Percentiles rank a stretch among this genome's conserved stretches.
Conservation (phyloP, 495 filamentous ascomycete species). For the Chaetomium fimeti region DNA sequence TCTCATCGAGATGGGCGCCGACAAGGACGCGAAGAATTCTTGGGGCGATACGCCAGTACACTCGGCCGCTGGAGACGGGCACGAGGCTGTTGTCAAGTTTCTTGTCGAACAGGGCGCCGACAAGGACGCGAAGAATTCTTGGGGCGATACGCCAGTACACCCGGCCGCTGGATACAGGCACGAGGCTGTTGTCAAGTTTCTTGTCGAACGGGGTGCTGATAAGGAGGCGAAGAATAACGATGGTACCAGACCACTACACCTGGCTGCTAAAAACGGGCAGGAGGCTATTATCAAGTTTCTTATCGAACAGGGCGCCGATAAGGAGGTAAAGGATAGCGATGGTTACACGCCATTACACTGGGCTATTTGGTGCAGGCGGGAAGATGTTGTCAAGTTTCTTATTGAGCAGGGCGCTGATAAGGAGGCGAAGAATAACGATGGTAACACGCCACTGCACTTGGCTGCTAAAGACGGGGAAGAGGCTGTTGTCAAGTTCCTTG, state of each 20-base stretch:
- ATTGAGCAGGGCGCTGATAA: slow-evolving; percentile 1
- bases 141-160: no score
- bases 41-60: background rate
- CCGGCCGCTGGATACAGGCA: no score
- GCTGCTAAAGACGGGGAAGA: background rate
- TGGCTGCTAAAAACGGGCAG: background rate
- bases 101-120: no score
- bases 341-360: no score
- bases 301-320: no score
- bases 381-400: slow-evolving; percentile 2
- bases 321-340: no score
- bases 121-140: no score
- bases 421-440: background rate
- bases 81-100: no score
- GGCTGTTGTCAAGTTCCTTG: background rate
- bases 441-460: background rate
- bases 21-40: background rate
- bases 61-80: background rate
- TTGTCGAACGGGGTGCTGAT: background rate
- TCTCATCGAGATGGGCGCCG: background rate
- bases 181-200: slow-evolving; percentile 1
- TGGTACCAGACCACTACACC: background rate
- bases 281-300: no score
- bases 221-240: background rate
- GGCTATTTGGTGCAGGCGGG: no score